Conservation (phyloP, 495 filamentous ascomycete species). For the Aspergillus affinis region DNA sequence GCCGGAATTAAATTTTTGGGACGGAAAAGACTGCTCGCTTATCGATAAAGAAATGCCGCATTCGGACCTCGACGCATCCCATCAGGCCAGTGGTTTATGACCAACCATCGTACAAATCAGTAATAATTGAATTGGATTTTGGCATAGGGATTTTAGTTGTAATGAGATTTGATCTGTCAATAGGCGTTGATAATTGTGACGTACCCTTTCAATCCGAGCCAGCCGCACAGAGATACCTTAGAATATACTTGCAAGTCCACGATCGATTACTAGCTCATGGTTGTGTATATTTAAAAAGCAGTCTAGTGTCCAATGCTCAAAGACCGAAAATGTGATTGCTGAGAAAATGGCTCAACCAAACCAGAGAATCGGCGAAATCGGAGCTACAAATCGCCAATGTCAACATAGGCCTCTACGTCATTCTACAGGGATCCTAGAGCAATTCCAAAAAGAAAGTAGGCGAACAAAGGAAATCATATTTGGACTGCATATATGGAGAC, state of each 20-base stretch:
- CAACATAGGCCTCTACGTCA: background rate
- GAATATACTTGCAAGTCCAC: too few species aligned
- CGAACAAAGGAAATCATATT: conserved; percentile 36
- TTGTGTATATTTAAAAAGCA: too few species aligned
- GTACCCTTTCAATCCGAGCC: too few species aligned
- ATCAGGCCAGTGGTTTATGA: background rate
- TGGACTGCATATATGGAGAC: conserved; percentile 28
- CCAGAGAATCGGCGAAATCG: background rate
- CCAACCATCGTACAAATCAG: background rate
- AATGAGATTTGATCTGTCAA: too few species aligned
- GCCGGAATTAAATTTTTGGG: conserved; percentile 27
- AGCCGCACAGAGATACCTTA: too few species aligned
- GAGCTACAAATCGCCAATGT: background rate
- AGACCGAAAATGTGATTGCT: too few species aligned
- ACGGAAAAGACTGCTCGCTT: conserved; percentile 43
- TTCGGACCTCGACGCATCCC: conserved; percentile 25
- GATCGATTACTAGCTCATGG: too few species aligned
- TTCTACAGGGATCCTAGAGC: background rate
- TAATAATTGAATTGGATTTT: too few species aligned
- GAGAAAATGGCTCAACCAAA: too few species aligned
- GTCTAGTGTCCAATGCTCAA: too few species aligned
- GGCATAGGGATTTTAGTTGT: too few species aligned
- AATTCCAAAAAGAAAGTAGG: background rate
- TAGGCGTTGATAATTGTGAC: too few species aligned
- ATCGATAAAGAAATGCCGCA: conserved; percentile 47